Base-by-base conservation (phyloP, 352 stramenopile species). In the Peronosclerospora sorghi region DNA sequence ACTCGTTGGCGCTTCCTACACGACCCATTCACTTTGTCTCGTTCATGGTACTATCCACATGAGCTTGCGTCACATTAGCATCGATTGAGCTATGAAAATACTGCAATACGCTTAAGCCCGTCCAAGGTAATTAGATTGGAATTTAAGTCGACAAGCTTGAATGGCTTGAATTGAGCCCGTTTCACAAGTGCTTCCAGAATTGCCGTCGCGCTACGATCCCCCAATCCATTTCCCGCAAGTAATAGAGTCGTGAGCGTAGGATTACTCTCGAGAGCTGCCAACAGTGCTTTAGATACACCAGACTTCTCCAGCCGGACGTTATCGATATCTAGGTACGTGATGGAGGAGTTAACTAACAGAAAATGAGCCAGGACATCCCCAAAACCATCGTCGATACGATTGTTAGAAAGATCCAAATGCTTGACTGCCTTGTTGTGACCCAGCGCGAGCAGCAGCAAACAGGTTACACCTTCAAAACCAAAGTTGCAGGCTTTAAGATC, bases 401-500 rank as follows among this genome's bases (percentile, higher is more conserved):
- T 88, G 34, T 86, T 65, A 26, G 74, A 72, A 21, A 90, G 24
- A 43, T 87, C 68, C 18, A 90, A 54, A 41, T 85, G 2, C n/a
- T n/a, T n/a, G n/a, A n/a, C n/a, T n/a, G n/a, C n/a, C n/a, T n/a
- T n/a, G n/a, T n/a, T n/a, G n/a, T 47, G 51, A 5, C 52, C 35
- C 21, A 90, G 56, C 6, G 74, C 77, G n/a, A n/a, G n/a, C 13
- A 67, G 62, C 35, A 87, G 38, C 42, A 90, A 35, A 8, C 57
- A 71, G 32, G 54, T 69, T 3, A 56, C 74, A n/a, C 70, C 74
- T 46, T 90, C 77, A 1, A 90, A 45, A 0, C 70, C 62, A 26
- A 87, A 69, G 38, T 65, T 65, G 53, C 77, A 90, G 37, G 74
- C 77, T 27, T 68, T 58, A 21, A 90, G 23, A 34, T 90, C n/a